Evolutionary conservation across 1,139 yeast genomes (phyloP), one percentile per base, ranked within the genome.

Genomic region (Yamadazyma trypodendri): DNA sequence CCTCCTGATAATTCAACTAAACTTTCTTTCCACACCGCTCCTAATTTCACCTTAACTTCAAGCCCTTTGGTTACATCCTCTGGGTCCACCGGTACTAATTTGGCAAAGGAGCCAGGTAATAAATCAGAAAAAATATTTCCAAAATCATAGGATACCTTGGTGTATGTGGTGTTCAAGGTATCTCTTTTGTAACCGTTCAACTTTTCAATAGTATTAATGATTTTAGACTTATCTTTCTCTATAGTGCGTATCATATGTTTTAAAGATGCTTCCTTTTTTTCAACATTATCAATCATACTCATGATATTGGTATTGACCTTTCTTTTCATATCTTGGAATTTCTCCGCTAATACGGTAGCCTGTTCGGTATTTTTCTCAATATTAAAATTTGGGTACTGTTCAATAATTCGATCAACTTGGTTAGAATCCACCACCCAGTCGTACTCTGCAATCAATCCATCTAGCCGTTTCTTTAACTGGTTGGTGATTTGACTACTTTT

Each of bases 1-100:
- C 99, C 99, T 41, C 99, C 99, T 12, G 97, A 88, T 34, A 94
- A 70, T 61, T 94, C 99, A 3, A 90, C 94, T 47, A 94, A 74
- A 52, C 96, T 86, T 51, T 90, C 96, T 57, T 94, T 94, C 98
- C 98, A 92, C 8, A 90, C 89, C 36, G 77, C 81, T 4, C 98
- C 98, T 20, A 94, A 68, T 52, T 87, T 81, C 1, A 94, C 98
- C 56, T 83, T 85, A 24, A 94, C 95, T 56, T 88, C 96, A 22
- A 94, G 68, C 18, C 99, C 99, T 48, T 85, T 79, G 0, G 96
- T 86, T 7, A 94, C 87, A 53, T 89, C 95, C 52, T 77, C 74
- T 32, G 79, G 78, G 50, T 87, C 88, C 1, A 81, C 76, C 1
- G 95, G 90, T 2, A 84, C 96, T 45, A 94, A 72, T 59, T 89